These are phyloP conservation scores for Penicillium paradoxum DNA, from an alignment of 495 filamentous ascomycete species.

Conservation along the genomic window DNA sequence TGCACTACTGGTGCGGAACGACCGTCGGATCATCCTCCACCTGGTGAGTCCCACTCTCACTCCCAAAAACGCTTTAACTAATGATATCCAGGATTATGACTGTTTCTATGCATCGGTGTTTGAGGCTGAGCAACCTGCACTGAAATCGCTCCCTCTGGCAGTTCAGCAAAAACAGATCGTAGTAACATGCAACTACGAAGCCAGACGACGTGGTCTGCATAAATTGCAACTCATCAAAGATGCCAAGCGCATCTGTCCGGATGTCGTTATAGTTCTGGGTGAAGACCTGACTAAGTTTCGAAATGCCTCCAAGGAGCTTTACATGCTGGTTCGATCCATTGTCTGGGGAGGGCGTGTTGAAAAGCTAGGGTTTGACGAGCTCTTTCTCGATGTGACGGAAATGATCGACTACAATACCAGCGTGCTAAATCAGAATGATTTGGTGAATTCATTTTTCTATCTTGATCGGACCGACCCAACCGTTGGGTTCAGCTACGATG, in stretches of 20 bases:
- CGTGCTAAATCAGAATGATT: conserved; percentile 61
- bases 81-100: conserved; percentile 67
- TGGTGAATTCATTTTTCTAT: conserved; percentile 70
- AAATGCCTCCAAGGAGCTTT: conserved; percentile 77
- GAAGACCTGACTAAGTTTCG: conserved; percentile 85
- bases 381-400: conserved; percentile 77
- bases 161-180: conserved; percentile 86
- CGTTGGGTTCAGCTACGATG: conserved; percentile 73
- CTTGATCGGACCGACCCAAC: conserved; percentile 72
- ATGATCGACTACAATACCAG: conserved; percentile 74
- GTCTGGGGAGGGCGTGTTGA: conserved; percentile 74
- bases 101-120: conserved; percentile 93
- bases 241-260: conserved; percentile 74
- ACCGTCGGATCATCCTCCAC: conserved; percentile 72
- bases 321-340: conserved; percentile 59
- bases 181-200: conserved; percentile 93
- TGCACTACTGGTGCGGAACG: conserved; percentile 49
- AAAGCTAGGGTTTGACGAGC: conserved; percentile 82
- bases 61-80: neutral
- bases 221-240: conserved; percentile 82
- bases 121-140: conserved; percentile 68
- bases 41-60: conserved; percentile 51
- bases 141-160: conserved; percentile 68
- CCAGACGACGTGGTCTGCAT: conserved; percentile 65
- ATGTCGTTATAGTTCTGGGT: conserved; percentile 77